Evolutionary conservation across 1,284 basidiomycete species (phyloP).

Genomic region (Cyathus pygmaeus): DNA sequence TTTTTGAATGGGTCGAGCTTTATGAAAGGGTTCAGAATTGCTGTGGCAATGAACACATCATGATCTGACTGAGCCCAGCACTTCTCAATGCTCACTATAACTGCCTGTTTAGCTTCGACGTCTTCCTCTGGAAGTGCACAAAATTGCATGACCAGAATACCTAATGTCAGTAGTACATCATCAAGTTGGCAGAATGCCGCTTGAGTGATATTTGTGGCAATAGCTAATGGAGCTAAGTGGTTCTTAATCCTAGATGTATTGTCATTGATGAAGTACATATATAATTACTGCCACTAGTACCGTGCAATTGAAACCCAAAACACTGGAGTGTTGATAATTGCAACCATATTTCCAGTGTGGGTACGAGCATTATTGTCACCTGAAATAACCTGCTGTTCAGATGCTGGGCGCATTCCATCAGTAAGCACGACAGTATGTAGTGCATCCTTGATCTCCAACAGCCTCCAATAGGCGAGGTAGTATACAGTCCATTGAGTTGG

Average conservation of each 20-base stretch:
- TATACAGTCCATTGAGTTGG: slow-evolving; percentile 44
- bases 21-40: slow-evolving; percentile 51
- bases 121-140: slow-evolving; percentile 19
- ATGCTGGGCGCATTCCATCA: slow-evolving; percentile 8
- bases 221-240: slow-evolving; percentile 50
- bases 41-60: slow-evolving; percentile 51
- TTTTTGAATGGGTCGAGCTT: slow-evolving; percentile 14
- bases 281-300: slow-evolving; percentile 15
- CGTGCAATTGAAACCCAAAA: slow-evolving; percentile 37
- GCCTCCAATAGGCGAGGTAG: slow-evolving; percentile 27
- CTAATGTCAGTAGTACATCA: slow-evolving; percentile 48
- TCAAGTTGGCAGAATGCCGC: slow-evolving; percentile 43
- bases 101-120: slow-evolving; percentile 13
- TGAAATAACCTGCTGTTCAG: slow-evolving; percentile 16
- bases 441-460: slow-evolving; percentile 26
- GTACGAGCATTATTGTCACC: slow-evolving; percentile 18
- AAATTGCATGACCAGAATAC: slow-evolving; percentile 31
- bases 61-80: slow-evolving; percentile 54
- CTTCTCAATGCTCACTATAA: slow-evolving; percentile 47
- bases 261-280: slow-evolving; percentile 3
- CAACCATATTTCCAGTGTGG: slow-evolving; percentile 36
- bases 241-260: slow-evolving; percentile 29
- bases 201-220: slow-evolving; percentile 51
- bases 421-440: slow-evolving; percentile 20
- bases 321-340: slow-evolving; percentile 18